Conservation (phyloP, 352 stramenopile species). For the Halophytophthora batemanensis region DNA sequence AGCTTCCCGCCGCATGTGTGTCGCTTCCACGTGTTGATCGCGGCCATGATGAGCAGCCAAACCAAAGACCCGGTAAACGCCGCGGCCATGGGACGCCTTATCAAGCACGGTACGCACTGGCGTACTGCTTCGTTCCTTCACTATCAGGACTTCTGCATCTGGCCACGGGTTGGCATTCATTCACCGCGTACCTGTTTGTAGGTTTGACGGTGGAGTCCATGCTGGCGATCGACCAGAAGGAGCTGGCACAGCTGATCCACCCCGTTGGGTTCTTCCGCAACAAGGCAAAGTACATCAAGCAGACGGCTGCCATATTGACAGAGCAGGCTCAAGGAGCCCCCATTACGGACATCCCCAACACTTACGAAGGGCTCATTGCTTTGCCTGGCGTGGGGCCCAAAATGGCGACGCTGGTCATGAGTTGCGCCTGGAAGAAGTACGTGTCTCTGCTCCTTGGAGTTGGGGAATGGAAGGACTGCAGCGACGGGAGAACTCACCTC, state of each 20-base stretch:
- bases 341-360: conserved; percentile 89
- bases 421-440: conserved; percentile 87
- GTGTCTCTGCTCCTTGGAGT: not conserved
- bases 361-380: conserved; percentile 86
- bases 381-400: conserved; percentile 95
- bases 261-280: conserved; percentile 96
- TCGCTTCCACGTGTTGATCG: conserved; percentile 93
- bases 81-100: conserved; percentile 66
- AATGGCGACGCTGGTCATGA: conserved; percentile 96
- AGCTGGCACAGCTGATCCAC: conserved; percentile 87
- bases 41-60: conserved; percentile 96
- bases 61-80: conserved; percentile 94
- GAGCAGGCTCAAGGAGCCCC: conserved; percentile 25
- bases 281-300: conserved; percentile 96
- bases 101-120: conserved; percentile 39
- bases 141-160: no score
- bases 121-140: no score
- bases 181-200: conserved; percentile 4
- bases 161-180: no score
- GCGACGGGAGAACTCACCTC: not conserved
- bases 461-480: no score
- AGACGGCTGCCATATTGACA: conserved; percentile 54
- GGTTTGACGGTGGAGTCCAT: conserved; percentile 89
- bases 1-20: conserved; percentile 37
- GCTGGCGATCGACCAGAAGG: conserved; percentile 71